Evolutionary conservation across 371 early-diverging fungal genomes (phyloP), one percentile per base, ranked within the genome.

Genomic region (Zychaea mexicana): DNA sequence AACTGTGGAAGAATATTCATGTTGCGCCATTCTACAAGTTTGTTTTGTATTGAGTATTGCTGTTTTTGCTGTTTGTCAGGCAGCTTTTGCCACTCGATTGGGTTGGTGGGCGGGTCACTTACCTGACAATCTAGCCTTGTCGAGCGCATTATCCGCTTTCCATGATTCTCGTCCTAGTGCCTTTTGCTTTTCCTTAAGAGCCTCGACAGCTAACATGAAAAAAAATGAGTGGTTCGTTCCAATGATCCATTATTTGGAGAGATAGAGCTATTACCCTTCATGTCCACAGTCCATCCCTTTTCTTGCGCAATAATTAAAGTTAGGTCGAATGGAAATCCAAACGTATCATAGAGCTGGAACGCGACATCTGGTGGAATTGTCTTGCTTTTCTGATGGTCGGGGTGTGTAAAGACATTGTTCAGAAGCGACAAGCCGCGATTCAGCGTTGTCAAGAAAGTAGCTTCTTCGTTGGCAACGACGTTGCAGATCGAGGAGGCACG

Each of bases 241-340:
- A 27, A 19, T 24, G 22, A 49, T 49, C 22, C n/a, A 9, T 49
- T 49, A 17, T 24, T 49, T 24, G 10, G 22, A 22, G 7, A 49
- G 0, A 49, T 17, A 21, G 49, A 10, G 26, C 19, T 65, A n/a
- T n/a, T n/a, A 82, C 82, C 82, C 68, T 72, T 65, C 52, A 88
- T 70, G 66, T 92, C 89, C 2, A 91, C 85, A 4, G 70, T 69
- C 90, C 90, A 90, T 7, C 92, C 93, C 46, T 79, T 76, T 60
- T 92, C 92, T 9, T 77, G 71, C 6, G 90, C 90, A 65, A 93
- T 90, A 57, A 87, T 72, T 13, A 85, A 68, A 0, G 90, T 90
- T 52, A 93, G 67, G 62, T 93, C 93, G 22, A 90, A 72, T 0
- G 93, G 93, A 61, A 93, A 91, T 0, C 93, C 93, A 67, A 86